phyloP scores from a whole-genome alignment of 306 rosid species.

The Macrotyloma uniflorum region DNA sequence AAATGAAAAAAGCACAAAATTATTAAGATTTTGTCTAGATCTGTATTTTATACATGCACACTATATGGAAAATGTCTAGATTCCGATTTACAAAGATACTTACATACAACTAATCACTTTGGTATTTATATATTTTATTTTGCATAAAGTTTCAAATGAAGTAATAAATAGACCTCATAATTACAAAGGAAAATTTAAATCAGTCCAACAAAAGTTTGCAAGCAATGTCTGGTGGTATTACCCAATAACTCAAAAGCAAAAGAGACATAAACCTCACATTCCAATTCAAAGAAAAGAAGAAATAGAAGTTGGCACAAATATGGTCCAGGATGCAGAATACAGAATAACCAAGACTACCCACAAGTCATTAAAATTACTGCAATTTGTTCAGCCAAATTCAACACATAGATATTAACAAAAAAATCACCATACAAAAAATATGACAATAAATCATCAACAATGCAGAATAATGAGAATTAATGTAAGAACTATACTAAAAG shows the following conservation, averaged over 20 bases:
- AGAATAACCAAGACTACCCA: neutral
- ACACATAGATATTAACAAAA: constrained; percentile 1
- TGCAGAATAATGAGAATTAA: neutral
- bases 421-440: neutral
- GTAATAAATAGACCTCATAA: constrained; percentile 16
- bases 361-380: neutral
- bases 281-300: neutral
- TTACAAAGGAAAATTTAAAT: too few species aligned
- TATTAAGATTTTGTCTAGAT: neutral
- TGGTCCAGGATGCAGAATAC: constrained; percentile 8
- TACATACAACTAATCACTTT: constrained; percentile 6
- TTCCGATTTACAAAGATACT: neutral
- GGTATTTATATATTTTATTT: neutral
- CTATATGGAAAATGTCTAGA: constrained; percentile 13
- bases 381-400: constrained; percentile 8
- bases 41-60: neutral
- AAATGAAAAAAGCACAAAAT: constrained; percentile 24
- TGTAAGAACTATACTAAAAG: neutral
- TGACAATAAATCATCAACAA: neutral
- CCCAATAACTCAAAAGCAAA: constrained; percentile 4
- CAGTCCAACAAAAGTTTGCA: neutral
- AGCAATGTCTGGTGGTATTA: neutral
- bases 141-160: constrained; percentile 20
- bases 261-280: constrained; percentile 16
- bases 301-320: constrained; percentile 7